Conservation (phyloP, 768 basidiomycete species). For the Rhodosporidiobolus odoratus region DNA sequence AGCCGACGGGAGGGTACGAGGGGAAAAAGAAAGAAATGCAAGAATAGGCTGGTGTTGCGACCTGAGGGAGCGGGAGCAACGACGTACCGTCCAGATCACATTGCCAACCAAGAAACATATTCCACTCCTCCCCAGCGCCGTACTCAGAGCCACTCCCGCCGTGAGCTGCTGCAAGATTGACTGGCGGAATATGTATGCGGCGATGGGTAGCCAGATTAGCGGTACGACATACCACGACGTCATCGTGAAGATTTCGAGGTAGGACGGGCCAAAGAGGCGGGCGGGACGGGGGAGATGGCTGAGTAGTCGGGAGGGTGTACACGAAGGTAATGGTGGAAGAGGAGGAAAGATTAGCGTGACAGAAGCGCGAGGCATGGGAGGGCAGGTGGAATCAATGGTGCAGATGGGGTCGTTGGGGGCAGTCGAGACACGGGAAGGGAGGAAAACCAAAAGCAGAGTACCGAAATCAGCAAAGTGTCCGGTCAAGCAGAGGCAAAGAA, state of each 20-base stretch:
- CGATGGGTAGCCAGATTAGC: conserved; percentile 81
- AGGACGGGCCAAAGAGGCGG: conserved; percentile 72
- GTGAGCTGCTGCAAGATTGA: conserved; percentile 73
- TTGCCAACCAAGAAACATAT: conserved; percentile 77
- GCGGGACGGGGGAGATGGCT: conserved; percentile 50
- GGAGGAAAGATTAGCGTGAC: neutral
- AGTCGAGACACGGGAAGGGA: no score
- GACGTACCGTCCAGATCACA: conserved; percentile 74
- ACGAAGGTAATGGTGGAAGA: neutral
- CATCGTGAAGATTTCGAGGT: conserved; percentile 78
- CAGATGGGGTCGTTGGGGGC: no score
- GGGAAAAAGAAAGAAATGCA: neutral
- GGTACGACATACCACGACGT: conserved; percentile 95
- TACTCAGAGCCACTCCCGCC: neutral
- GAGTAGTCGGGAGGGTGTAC: neutral
- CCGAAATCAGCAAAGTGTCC: no score
- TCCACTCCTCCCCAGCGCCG: conserved; percentile 52
- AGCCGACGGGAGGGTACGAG: neutral
- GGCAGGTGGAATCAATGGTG: no score
- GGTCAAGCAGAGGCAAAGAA: no score
- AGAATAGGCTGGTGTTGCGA: no score
- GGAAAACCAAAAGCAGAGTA: no score
- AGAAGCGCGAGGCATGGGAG: no score
- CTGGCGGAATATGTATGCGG: conserved; percentile 69
- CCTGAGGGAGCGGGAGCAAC: no score